Percentiles rank a stretch among this genome's conserved stretches.
Evolutionary conservation across 2,329 filamentous ascomycete genomes (phyloP).

Genomic region (Ophioceras dolichostomum): DNA sequence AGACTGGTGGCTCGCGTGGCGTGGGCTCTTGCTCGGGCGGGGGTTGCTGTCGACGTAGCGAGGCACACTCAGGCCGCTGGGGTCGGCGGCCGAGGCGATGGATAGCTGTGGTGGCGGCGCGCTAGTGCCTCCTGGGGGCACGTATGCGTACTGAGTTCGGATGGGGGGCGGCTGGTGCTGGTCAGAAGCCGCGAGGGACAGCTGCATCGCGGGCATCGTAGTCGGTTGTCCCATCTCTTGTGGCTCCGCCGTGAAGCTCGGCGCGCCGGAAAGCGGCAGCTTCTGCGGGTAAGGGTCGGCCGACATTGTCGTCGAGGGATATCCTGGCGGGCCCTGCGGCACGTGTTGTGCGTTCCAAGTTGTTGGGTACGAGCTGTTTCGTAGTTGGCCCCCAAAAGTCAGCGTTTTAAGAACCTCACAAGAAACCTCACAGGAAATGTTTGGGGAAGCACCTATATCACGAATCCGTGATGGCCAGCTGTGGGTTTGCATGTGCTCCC

Average conservation of each 20-base stretch:
- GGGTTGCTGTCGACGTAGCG: conserved; percentile 44
- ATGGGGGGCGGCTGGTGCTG: conserved; percentile 30
- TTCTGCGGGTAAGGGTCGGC: conserved; percentile 37
- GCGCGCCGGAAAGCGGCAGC: conserved; percentile 33
- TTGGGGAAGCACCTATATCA: no score
- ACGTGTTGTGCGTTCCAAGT: conserved; percentile 42
- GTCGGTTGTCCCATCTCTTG: conserved; percentile 38
- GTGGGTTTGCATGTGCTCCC: no score
- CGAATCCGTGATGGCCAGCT: no score
- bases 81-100: conserved; percentile 26
- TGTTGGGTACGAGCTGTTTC: conserved; percentile 39
- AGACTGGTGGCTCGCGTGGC: conserved; percentile 40
- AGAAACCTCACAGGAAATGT: no score
- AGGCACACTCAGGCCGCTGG: conserved; percentile 38
- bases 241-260: conserved; percentile 35
- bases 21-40: conserved; percentile 43
- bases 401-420: no score
- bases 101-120: conserved; percentile 37
- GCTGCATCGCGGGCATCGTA: conserved; percentile 39
- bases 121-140: conserved; percentile 30
- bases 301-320: conserved; percentile 37
- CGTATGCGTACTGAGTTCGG: conserved; percentile 43
- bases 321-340: conserved; percentile 14
- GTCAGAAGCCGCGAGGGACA: conserved; percentile 36
- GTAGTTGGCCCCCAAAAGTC: conserved; percentile 8